A percentile compares a stretch with the other conserved stretches of the same genome.
phyloP scores from a whole-genome alignment of 2,329 filamentous ascomycete species.

The Colletotrichum trifolii region DNA sequence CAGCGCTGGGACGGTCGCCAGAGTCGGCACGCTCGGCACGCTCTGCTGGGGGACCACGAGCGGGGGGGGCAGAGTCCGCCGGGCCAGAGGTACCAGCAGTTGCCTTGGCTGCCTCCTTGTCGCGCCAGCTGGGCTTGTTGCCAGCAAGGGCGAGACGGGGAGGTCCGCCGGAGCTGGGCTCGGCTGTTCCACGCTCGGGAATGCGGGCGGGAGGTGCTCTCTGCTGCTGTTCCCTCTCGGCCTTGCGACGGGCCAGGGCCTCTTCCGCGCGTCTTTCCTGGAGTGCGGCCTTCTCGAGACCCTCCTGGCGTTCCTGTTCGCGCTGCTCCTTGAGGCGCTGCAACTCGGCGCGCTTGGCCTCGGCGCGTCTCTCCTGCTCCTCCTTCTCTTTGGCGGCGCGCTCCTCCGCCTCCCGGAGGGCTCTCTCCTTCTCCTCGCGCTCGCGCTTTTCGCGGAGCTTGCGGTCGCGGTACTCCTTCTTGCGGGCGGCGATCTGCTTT shows the following conservation, averaged over 20 bases:
- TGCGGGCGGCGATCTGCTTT: constrained; percentile 86
- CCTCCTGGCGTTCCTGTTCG: constrained; percentile 75
- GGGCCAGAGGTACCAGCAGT: constrained; percentile 39
- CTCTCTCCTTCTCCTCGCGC: constrained; percentile 84
- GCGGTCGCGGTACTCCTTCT: constrained; percentile 88
- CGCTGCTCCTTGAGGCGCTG: constrained; percentile 74
- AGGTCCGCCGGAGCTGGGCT: constrained; percentile 40
- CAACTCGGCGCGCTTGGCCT: constrained; percentile 80
- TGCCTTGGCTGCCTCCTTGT: constrained; percentile 48
- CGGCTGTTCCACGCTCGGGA: constrained; percentile 51
- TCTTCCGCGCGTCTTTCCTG: constrained; percentile 91
- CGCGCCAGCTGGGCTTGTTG: constrained; percentile 53
- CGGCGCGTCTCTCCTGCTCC: constrained; percentile 82
- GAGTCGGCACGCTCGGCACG: constrained; percentile 58
- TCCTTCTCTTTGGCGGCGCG: constrained; percentile 83
- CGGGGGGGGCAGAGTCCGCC: constrained; percentile 46
- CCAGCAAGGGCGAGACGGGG: constrained; percentile 45
- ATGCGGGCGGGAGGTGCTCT: constrained; percentile 52
- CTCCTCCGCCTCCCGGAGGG: constrained; percentile 86
- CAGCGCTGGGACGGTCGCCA: constrained; percentile 48
- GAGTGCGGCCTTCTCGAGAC: constrained; percentile 70
- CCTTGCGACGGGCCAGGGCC: constrained; percentile 79
- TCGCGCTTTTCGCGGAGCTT: constrained; percentile 86
- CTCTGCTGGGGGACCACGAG: constrained; percentile 38
- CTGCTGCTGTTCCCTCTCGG: constrained; percentile 67